Percentiles rank a stretch among this genome's conserved stretches.
phyloP scores from a whole-genome alignment of 2,329 filamentous ascomycete species.

The Blastomyces gilchristii region DNA sequence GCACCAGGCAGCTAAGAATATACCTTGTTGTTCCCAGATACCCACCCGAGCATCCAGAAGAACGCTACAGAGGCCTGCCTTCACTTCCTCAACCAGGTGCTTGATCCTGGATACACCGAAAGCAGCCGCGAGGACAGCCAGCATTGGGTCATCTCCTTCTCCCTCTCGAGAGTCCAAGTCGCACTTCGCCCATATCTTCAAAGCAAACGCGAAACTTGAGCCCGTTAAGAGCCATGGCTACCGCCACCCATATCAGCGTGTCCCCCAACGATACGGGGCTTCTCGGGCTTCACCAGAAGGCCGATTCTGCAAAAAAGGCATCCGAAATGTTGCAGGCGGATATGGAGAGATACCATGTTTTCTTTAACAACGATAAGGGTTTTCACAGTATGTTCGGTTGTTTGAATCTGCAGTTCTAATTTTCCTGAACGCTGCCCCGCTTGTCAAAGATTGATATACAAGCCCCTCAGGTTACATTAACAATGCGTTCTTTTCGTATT shows the following conservation, averaged over 20 bases:
- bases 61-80: background rate
- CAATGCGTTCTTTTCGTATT: background rate
- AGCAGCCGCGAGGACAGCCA: background rate
- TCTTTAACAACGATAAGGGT: conserved; percentile 57
- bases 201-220: background rate
- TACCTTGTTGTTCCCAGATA: background rate
- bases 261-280: conserved; percentile 35
- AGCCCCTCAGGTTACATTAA: background rate
- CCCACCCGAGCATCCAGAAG: background rate
- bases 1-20: background rate
- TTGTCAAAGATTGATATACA: background rate
- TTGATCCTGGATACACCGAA: background rate
- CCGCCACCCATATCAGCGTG: conserved; percentile 39
- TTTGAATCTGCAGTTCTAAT: conserved; percentile 1
- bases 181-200: background rate
- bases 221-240: conserved; percentile 35
- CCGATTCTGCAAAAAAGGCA: conserved; percentile 51
- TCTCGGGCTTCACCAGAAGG: conserved; percentile 39
- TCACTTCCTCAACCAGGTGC: background rate
- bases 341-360: conserved; percentile 62
- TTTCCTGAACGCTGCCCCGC: background rate
- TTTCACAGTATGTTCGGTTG: conserved; percentile 51
- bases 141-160: background rate
- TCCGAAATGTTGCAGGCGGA: conserved; percentile 67
- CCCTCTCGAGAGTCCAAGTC: background rate